These are phyloP conservation scores for Psilocybe sp. DNA, from an alignment of 768 basidiomycete genomes.

Conservation along the genomic window DNA sequence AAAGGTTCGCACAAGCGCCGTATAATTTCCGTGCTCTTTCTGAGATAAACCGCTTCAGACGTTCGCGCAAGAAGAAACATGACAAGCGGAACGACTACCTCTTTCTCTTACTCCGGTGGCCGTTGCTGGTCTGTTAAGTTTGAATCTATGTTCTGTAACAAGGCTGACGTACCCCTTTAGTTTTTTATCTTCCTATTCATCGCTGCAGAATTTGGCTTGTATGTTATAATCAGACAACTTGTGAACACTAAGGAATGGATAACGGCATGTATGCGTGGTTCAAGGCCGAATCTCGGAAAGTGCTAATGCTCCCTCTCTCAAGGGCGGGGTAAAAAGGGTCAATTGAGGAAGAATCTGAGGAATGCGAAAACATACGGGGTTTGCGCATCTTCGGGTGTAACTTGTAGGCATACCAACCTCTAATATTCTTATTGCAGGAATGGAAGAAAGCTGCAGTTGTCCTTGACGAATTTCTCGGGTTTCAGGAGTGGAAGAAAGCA, in stretches of 20 bases:
- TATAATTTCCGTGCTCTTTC: not conserved
- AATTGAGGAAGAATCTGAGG: constrained; percentile 71
- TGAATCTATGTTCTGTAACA: not conserved
- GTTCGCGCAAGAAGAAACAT: constrained; percentile 24
- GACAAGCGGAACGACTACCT: constrained; percentile 67
- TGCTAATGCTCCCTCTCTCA: constrained; percentile 15
- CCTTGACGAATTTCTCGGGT: constrained; percentile 80
- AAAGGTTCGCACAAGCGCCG: constrained; percentile 42
- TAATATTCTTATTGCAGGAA: constrained; percentile 43
- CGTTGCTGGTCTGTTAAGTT: constrained; percentile 62
- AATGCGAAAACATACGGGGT: constrained; percentile 75
- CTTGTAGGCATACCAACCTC: not conserved
- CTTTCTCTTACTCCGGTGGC: constrained; percentile 83
- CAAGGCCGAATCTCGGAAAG: not conserved
- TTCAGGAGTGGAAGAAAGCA: constrained; percentile 85
- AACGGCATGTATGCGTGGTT: constrained; percentile 65
- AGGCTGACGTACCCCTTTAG: constrained; percentile 33
- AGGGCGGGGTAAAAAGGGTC: constrained; percentile 88
- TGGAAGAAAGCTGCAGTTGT: constrained; percentile 83
- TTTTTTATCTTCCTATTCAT: constrained; percentile 83
- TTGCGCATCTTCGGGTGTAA: constrained; percentile 6
- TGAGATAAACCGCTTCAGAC: not conserved
- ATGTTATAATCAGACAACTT: constrained; percentile 84
- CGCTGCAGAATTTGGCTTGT: constrained; percentile 77
- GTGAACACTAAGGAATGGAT: constrained; percentile 96